Conservation (phyloP, 2,329 filamentous ascomycete genomes). For the Davidsoniella virescens region DNA sequence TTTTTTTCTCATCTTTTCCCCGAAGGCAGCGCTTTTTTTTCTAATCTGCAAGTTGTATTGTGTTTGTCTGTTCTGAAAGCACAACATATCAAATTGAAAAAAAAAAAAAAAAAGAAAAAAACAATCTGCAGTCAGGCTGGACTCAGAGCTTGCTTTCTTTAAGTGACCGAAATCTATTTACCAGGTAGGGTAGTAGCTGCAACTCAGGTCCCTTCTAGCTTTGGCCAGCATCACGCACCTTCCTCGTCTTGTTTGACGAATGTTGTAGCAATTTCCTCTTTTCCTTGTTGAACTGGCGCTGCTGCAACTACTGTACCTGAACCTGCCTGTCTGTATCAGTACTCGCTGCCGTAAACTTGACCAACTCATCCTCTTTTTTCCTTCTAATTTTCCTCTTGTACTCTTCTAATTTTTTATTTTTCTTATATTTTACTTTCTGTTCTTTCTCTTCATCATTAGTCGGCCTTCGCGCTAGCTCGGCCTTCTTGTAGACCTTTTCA, state of each 20-base stretch:
- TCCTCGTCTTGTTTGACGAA: background rate
- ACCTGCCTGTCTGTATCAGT: too few relatives aligned
- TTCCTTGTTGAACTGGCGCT: background rate
- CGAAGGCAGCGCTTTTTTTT: too few relatives aligned
- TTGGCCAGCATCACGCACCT: conserved; percentile 2
- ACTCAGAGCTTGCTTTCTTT: too few relatives aligned
- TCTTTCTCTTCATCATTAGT: conserved; percentile 11
- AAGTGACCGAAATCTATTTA: background rate
- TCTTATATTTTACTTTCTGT: conserved; percentile 15
- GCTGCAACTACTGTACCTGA: too few relatives aligned
- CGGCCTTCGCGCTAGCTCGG: background rate
- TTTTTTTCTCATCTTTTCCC: too few relatives aligned
- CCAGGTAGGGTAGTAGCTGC: background rate
- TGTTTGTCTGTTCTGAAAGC: too few relatives aligned
- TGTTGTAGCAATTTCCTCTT: conserved; percentile 3
- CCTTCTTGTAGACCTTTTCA: conserved; percentile 11
- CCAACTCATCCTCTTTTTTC: background rate
- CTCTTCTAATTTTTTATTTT: background rate
- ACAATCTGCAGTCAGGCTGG: too few relatives aligned
- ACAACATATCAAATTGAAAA: too few relatives aligned
- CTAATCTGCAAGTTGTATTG: too few relatives aligned
- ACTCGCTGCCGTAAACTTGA: too few relatives aligned
- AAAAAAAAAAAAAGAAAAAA: too few relatives aligned
- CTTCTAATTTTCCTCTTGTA: background rate
- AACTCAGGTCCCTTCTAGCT: conserved; percentile 2